Base-by-base conservation (phyloP, 768 basidiomycete species). In the Suillus ampliporus region DNA sequence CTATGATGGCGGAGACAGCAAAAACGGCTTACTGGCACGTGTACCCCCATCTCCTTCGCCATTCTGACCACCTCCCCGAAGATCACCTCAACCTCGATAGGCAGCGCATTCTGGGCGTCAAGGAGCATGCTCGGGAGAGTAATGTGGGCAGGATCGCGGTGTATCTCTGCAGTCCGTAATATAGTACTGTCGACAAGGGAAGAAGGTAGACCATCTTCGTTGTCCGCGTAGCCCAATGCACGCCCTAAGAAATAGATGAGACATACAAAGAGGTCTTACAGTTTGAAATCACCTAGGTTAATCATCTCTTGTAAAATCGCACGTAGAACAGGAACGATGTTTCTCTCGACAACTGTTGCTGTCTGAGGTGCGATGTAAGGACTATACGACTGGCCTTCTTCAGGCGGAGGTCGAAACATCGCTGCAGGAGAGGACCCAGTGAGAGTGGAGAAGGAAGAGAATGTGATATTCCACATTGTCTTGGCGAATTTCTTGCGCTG, bases 61-160 rank as follows among this genome's bases (percentile, higher is more conserved):
- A 86, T 76, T 47, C 84, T 72, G 26, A 88, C 83, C 2, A 88
- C 82, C 63, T 87, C 83, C 0, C 89, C 89, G 5, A 89, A 62
- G 46, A 90, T 86, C 13, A 83, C 86, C 69, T 90, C 89, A 1
- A 90, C 83, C 74, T 90, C 89, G 63, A 89, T 83, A 43, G 89
- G 87, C 58, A 77, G 78, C 3, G 81, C 83, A 53, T 76, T 80
- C 67, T 83, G 77, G 26, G 77, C 76, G 37, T 56, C 54, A 40
- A 89, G 77, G 38, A 88, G 76, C 87, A 89, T 89, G 68, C 88
- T 89, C 6, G 86, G 82, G 56, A 79, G 77, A 57, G 87, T 83
- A 9, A 58, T 77, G 65, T 77, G 82, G 3, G 82, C 78, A 3
- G 87, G 78, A 26, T 64, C 65, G 37, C 66, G 68, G 64, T 88